phyloP scores from a whole-genome alignment of 2,329 filamentous ascomycete genomes.

The Alternaria tenuissima region DNA sequence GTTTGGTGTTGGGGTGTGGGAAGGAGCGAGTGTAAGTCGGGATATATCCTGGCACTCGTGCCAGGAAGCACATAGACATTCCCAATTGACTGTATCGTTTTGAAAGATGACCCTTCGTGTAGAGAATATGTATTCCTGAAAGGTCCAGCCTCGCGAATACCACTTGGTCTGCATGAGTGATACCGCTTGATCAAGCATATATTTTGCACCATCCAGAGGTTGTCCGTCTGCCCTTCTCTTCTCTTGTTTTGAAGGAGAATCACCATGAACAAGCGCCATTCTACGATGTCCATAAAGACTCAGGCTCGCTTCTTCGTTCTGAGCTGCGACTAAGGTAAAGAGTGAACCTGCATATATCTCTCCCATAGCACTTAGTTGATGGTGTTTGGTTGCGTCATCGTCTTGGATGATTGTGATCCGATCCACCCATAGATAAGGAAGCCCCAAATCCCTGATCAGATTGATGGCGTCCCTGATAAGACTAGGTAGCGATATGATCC shows the following conservation, averaged over 20 bases:
- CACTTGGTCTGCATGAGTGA: conserved; percentile 18
- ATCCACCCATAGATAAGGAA: conserved; percentile 16
- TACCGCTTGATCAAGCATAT: conserved; percentile 6
- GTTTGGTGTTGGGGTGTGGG: background rate
- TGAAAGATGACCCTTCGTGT: conserved; percentile 23
- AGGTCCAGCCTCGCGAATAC: conserved; percentile 28
- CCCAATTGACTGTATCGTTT: conserved; percentile 23
- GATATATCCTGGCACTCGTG: conserved; percentile 13
- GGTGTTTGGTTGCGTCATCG: conserved; percentile 10
- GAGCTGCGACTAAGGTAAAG: conserved; percentile 24
- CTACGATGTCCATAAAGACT: conserved; percentile 11
- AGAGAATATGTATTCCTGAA: conserved; percentile 27
- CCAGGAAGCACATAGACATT: conserved; percentile 21
- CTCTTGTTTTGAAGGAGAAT: background rate
- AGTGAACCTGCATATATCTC: conserved; percentile 21
- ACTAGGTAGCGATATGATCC: conserved; percentile 13
- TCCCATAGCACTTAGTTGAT: conserved; percentile 21
- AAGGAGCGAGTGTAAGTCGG: background rate
- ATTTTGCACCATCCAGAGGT: background rate
- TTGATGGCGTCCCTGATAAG: conserved; percentile 20
- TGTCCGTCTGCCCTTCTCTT: background rate
- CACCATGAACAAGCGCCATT: background rate
- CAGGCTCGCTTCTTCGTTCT: conserved; percentile 11
- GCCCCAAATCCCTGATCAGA: conserved; percentile 8
- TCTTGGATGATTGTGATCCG: conserved; percentile 21